Evolutionary conservation across 2,329 filamentous ascomycete genomes (phyloP).

Genomic region (Akanthomyces dipterigenus): DNA sequence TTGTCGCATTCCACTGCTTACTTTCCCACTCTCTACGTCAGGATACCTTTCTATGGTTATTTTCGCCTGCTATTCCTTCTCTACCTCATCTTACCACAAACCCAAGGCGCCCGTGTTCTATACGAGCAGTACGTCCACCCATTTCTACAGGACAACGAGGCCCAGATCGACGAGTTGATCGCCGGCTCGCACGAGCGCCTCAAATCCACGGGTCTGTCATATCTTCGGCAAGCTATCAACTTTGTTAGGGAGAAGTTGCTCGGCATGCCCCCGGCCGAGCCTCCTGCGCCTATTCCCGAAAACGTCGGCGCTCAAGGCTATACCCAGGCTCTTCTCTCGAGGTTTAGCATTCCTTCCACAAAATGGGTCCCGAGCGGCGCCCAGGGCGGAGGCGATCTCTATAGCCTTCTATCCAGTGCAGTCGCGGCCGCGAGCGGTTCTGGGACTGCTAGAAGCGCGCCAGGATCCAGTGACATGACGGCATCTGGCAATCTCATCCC

Average conservation of each 20-base stretch:
- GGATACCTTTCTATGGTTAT: slow-evolving; percentile 92
- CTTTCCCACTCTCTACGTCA: slow-evolving; percentile 21
- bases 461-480: slow-evolving; percentile 16
- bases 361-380: slow-evolving; percentile 44
- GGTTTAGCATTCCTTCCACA: slow-evolving; percentile 76
- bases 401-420: slow-evolving; percentile 67
- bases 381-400: slow-evolving; percentile 58
- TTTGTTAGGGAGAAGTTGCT: slow-evolving; percentile 68
- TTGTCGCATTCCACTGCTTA: not conserved
- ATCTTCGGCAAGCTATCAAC: slow-evolving; percentile 65
- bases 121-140: slow-evolving; percentile 84
- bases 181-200: slow-evolving; percentile 71
- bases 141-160: slow-evolving; percentile 80
- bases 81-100: slow-evolving; percentile 94
- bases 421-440: slow-evolving; percentile 55
- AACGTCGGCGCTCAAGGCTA: slow-evolving; percentile 51
- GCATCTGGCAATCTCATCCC: slow-evolving; percentile 61
- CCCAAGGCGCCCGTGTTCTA: slow-evolving; percentile 81
- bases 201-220: slow-evolving; percentile 68
- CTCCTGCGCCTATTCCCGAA: slow-evolving; percentile 31
- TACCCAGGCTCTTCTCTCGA: slow-evolving; percentile 72
- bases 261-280: slow-evolving; percentile 58
- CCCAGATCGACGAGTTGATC: slow-evolving; percentile 85
- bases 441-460: slow-evolving; percentile 23
- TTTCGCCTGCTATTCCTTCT: slow-evolving; percentile 79